Base-by-base conservation (phyloP, 805 yeast species). In the Naumovozyma castellii region DNA sequence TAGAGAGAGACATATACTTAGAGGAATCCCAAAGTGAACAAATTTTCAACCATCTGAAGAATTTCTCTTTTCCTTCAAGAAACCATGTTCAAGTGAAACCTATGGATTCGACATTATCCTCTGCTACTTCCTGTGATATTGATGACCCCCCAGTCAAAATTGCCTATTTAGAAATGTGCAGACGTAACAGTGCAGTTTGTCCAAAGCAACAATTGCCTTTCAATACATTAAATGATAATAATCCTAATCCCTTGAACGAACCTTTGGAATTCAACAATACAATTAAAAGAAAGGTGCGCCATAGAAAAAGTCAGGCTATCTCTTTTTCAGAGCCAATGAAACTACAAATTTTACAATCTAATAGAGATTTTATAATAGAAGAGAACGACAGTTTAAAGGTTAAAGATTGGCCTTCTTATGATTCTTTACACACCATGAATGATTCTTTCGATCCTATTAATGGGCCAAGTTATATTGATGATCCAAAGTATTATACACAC, bases 261-360 rank as follows among this genome's bases (percentile, higher is more conserved):
- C 5, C 13, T n/a, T 29, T 14, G 14, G 5, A 9, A 13, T 29
- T 29, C 8, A 29, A 29, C 12, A 32, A 13, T 15, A 13, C 18
- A 10, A 22, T n/a, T n/a, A n/a, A 6, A 16, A 38, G 30, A 31
- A 20, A 20, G 19, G n/a, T 16, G 15, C 13, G 8, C 14, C 49
- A 45, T 37, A 39, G 44, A 27, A 47, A 43, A 31, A 41, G 41
- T 19, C 39, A 42, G 28, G 45, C 45, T 2, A 39, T 44, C 13
- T 42, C 45, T 8, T 39, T 35, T 18, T 25, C 35, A 29, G 18
- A 27, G 18, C 30, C 36, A 4, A 17, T 22, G 10, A 29, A 35
- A 17, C 18, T 29, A 29, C 8, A 13, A 8, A 29, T 12, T 6
- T 13, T 29, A 29, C 27, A 22, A 22, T n/a, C n/a, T n/a, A n/a